These are phyloP conservation scores for Leccinum uliginosum DNA, from an alignment of 768 basidiomycete genomes.

Conservation along the genomic window DNA sequence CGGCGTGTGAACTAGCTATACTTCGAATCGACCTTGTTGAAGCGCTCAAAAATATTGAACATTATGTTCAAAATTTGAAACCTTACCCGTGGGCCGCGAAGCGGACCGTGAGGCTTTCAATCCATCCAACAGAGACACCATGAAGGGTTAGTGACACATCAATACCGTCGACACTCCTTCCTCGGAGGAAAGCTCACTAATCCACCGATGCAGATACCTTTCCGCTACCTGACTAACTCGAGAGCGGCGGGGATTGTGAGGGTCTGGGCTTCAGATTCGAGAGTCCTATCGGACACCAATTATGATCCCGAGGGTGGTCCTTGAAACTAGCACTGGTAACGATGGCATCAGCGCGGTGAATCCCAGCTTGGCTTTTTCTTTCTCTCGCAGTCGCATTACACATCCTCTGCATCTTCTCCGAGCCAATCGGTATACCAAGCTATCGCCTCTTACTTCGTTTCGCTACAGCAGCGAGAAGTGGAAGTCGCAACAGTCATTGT, in stretches of 20 bases:
- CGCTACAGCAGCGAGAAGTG: not conserved
- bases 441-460: not conserved
- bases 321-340: not conserved
- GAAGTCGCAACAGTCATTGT: not conserved
- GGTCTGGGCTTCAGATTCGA: not conserved
- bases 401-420: not conserved
- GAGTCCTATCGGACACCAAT: not conserved
- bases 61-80: not conserved
- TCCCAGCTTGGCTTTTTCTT: not conserved
- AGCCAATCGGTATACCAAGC: not conserved
- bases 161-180: not conserved
- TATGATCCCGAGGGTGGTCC: not conserved
- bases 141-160: not conserved
- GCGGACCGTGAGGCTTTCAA: not conserved
- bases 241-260: not conserved
- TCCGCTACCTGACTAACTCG: not conserved
- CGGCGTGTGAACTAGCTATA: not conserved
- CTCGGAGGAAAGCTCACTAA: not conserved
- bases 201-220: not conserved
- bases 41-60: not conserved
- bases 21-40: not conserved
- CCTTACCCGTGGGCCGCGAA: not conserved
- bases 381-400: not conserved
- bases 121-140: not conserved
- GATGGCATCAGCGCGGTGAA: slow-evolving; percentile 2